Conservation (phyloP, 768 basidiomycete genomes). For the Rhodotorula sphaerocarpa region DNA sequence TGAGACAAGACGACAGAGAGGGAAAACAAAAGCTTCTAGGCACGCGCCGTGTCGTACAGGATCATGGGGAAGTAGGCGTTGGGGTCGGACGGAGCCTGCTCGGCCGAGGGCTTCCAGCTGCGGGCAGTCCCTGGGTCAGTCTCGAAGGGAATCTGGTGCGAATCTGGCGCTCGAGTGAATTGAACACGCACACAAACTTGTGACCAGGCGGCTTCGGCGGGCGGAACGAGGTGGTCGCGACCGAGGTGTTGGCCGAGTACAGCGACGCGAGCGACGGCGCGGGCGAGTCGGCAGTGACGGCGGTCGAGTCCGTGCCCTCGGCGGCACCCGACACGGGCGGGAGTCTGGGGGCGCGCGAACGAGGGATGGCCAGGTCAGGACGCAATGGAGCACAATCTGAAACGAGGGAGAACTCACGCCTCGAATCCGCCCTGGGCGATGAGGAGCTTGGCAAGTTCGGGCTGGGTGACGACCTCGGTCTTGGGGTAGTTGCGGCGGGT, state of each 20-base stretch:
- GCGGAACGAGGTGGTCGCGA: slow-evolving; percentile 14
- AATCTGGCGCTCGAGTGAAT: too few relatives aligned
- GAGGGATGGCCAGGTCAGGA: too few relatives aligned
- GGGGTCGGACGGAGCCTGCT: slow-evolving; percentile 25
- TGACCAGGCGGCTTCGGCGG: slow-evolving; percentile 28
- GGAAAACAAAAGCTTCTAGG: background rate
- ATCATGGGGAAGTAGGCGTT: slow-evolving; percentile 29
- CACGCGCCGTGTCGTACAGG: background rate
- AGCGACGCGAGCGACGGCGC: slow-evolving; percentile 31
- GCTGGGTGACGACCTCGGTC: slow-evolving; percentile 33
- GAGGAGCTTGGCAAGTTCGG: slow-evolving; percentile 32
- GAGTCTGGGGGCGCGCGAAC: slow-evolving; percentile 4
- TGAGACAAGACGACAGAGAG: too few relatives aligned
- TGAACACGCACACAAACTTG: slow-evolving; percentile 15
- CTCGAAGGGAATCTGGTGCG: too few relatives aligned
- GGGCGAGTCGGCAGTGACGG: slow-evolving; percentile 32
- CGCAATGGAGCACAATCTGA: background rate
- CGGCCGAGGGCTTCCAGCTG: slow-evolving; percentile 11
- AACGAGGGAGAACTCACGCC: slow-evolving; percentile 13
- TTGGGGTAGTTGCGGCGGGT: slow-evolving; percentile 30
- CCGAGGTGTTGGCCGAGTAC: slow-evolving; percentile 13
- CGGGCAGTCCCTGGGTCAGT: too few relatives aligned
- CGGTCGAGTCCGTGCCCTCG: slow-evolving; percentile 14
- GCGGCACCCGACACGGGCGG: slow-evolving; percentile 21
- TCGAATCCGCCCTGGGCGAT: slow-evolving; percentile 34